Evolutionary conservation across 345 rosid genomes (phyloP).

Genomic region (Moricandia arvensis): DNA sequence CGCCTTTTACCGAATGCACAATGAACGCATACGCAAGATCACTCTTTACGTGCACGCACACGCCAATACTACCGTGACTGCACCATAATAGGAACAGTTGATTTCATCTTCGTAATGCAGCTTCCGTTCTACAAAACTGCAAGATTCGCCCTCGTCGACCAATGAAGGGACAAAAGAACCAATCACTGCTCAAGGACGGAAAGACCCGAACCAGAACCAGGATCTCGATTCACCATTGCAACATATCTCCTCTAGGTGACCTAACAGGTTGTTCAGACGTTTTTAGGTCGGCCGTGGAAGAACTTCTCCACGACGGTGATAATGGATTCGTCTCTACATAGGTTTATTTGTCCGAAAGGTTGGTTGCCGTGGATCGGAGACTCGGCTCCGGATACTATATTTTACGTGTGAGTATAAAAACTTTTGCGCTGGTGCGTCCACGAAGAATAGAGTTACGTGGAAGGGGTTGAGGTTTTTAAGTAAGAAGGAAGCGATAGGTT

Average conservation of each 20-base stretch:
- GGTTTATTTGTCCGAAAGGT: slow-evolving; percentile 53
- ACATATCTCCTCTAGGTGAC: slow-evolving; percentile 48
- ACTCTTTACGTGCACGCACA: slow-evolving; percentile 65
- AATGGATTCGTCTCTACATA: slow-evolving; percentile 48
- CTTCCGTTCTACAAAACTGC: slow-evolving; percentile 66
- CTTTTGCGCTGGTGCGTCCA: slow-evolving; percentile 50
- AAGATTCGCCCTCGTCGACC: slow-evolving; percentile 59
- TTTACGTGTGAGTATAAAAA: slow-evolving; percentile 62
- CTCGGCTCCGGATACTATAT: slow-evolving; percentile 65
- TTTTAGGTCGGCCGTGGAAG: slow-evolving; percentile 77
- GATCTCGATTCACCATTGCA: slow-evolving; percentile 74
- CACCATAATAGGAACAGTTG: slow-evolving; percentile 63
- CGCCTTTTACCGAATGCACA: slow-evolving; percentile 63
- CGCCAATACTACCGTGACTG: slow-evolving; percentile 82
- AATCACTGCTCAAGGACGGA: slow-evolving; percentile 69
- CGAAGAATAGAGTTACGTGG: slow-evolving; percentile 66
- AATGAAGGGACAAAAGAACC: slow-evolving; percentile 60
- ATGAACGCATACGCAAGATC: slow-evolving; percentile 75
- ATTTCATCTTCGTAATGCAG: slow-evolving; percentile 86
- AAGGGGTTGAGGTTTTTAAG: slow-evolving; percentile 54
- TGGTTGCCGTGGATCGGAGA: slow-evolving; percentile 79
- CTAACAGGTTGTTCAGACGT: slow-evolving; percentile 48
- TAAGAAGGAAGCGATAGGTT: slow-evolving; percentile 47
- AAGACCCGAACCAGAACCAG: slow-evolving; percentile 76
- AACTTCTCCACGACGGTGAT: slow-evolving; percentile 57